Evolutionary conservation across 768 basidiomycete species (phyloP), one percentile per base, ranked within the genome.

Genomic region (Mycena filopes): DNA sequence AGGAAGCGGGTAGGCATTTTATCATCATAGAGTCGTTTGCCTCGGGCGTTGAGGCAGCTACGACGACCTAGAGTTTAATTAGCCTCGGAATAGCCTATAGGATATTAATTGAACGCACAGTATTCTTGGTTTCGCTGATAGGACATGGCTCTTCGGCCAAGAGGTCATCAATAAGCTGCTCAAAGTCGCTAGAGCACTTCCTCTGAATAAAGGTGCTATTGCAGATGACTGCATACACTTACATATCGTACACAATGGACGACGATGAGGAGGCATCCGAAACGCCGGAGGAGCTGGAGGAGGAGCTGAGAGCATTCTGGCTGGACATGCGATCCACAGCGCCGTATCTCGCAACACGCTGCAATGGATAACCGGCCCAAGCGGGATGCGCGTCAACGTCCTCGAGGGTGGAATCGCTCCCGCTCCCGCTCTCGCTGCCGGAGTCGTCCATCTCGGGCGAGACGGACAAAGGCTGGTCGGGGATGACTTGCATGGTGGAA

Each of bases 1-100:
- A 79, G 12, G 75, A 72, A 16, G 72, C 72, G 46, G 73, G 68
- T 13, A 83, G 68, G 20, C 77, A 75, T 59, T 81, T 81, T 57
- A 84, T 79, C 80, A 83, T 83, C 51, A 84, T 70, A 2, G 75
- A 73, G 55, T 77, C 72, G 40, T 70, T 71, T 29, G 70, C 63
- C 13, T 68, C 67, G 11, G 69, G 64, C 0, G 72, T 57, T 21
- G 73, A 74, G 38, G 76, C 73, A 47, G 79, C 75, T n/a, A 77
- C 72, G 49, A 76, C 71, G 13, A 79, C 72, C 79, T 82, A 42
- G 42, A 36, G 60, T 33, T 29, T 26, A 16, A 40, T 62, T 1
- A 46, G 38, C 45, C 20, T 49, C 26, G 42, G 12, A 13, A 33
- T 6, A 13, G 29, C 31, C 53, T 1, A 10, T 3, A 36, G 13